Percentiles rank a stretch among this genome's conserved stretches.
These are phyloP conservation scores for Nicotiana tabacum DNA, from an alignment of 257 asterid species.

Conservation along the genomic window DNA sequence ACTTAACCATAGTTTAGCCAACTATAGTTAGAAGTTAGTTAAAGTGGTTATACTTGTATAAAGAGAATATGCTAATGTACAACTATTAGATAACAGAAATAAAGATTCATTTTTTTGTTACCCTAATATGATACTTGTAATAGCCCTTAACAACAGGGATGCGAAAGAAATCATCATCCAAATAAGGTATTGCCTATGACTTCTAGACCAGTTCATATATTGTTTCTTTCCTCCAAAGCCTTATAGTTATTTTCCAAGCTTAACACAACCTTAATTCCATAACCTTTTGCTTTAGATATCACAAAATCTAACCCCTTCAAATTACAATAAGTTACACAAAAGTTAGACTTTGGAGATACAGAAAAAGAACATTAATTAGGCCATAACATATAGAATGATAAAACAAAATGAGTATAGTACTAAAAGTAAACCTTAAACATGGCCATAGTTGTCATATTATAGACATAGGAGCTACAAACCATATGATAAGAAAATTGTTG, in stretches of 20 bases:
- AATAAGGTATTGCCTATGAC: conserved; percentile 50
- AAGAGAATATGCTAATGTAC: too few relatives aligned
- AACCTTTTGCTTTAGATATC: conserved; percentile 68
- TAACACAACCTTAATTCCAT: conserved; percentile 63
- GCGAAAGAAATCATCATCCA: conserved; percentile 86
- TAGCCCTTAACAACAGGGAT: conserved; percentile 55
- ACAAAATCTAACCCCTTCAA: conserved; percentile 88
- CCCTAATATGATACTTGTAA: conserved; percentile 72
- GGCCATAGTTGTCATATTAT: background rate
- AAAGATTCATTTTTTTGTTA: conserved; percentile 8
- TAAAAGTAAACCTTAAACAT: conserved; percentile 46
- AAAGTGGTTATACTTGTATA: too few relatives aligned
- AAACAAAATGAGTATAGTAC: background rate
- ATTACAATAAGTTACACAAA: background rate
- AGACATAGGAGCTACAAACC: too few relatives aligned
- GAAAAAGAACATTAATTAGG: too few relatives aligned
- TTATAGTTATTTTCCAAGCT: conserved; percentile 80
- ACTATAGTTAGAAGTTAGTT: too few relatives aligned
- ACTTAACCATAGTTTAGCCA: too few relatives aligned
- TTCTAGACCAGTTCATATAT: conserved; percentile 85
- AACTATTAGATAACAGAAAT: too few relatives aligned
- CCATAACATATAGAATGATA: too few relatives aligned
- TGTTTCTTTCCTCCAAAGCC: conserved; percentile 81
- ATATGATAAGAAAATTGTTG: too few relatives aligned
- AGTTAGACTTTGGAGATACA: background rate